Evolutionary conservation across 495 filamentous ascomycete species (phyloP).

Genomic region (Penicillium maclennaniae): DNA sequence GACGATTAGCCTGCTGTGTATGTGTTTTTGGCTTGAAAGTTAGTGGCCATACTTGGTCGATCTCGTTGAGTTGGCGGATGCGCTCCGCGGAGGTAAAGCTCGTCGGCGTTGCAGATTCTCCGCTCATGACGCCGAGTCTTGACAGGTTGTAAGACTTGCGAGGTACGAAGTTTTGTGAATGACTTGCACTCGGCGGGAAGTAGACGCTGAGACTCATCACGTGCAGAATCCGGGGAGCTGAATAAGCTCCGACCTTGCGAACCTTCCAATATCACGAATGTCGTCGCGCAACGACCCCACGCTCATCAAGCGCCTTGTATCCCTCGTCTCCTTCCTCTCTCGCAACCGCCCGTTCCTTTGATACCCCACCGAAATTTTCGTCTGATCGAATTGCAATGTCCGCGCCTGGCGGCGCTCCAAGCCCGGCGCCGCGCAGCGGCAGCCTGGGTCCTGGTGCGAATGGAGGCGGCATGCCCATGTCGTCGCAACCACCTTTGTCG

Average conservation of each 20-base stretch:
- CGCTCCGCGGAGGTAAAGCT: conserved; percentile 62
- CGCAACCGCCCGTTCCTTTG: not conserved
- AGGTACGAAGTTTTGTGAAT: not conserved
- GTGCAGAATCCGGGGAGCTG: not conserved
- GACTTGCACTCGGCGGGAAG: not conserved
- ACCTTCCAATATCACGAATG: not conserved
- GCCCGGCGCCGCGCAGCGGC: conserved; percentile 47
- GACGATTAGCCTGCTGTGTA: not conserved
- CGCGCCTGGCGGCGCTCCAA: conserved; percentile 46
- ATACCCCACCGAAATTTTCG: not conserved
- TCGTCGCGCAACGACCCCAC: not conserved
- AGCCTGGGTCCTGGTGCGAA: conserved; percentile 47
- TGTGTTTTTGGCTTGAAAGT: not conserved
- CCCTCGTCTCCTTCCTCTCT: not conserved
- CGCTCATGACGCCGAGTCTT: conserved; percentile 5
- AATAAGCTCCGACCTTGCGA: not conserved
- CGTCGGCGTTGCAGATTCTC: conserved; percentile 10
- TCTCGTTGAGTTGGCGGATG: conserved; percentile 71
- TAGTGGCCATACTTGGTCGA: conserved; percentile 56
- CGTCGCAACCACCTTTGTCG: conserved; percentile 46
- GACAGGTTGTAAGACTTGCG: not conserved
- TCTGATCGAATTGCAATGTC: conserved; percentile 32
- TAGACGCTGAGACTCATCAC: not conserved
- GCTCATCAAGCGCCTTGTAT: not conserved
- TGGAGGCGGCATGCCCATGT: conserved; percentile 48